Conservation (phyloP, 495 filamentous ascomycete genomes). For the Rhizodiscina lignyota region DNA sequence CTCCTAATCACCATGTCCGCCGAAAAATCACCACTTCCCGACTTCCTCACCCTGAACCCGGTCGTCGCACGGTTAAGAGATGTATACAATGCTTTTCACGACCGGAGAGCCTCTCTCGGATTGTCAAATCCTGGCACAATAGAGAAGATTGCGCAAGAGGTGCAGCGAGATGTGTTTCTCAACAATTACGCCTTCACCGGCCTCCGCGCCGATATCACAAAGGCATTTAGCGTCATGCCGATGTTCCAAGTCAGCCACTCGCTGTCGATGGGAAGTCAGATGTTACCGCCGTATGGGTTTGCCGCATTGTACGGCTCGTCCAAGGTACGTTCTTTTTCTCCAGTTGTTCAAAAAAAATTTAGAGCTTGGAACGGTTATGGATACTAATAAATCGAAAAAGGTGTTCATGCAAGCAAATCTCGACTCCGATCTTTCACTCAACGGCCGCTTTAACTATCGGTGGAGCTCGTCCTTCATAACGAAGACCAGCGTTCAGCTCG, state of each 20-base stretch:
- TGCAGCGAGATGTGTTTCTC: conserved; percentile 85
- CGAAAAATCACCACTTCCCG: too few species aligned
- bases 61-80: conserved; percentile 50
- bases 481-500: conserved; percentile 71
- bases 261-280: conserved; percentile 78
- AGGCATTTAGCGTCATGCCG: conserved; percentile 80
- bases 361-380: too few species aligned
- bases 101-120: conserved; percentile 71
- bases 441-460: conserved; percentile 76
- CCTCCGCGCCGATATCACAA: conserved; percentile 86
- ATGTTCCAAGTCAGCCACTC: conserved; percentile 96
- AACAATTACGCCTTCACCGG: conserved; percentile 92
- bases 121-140: conserved; percentile 83
- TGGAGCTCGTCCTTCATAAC: conserved; percentile 61
- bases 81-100: conserved; percentile 67
- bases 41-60: background rate
- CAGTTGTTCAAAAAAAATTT: too few species aligned
- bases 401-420: conserved; percentile 81
- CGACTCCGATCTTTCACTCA: conserved; percentile 73
- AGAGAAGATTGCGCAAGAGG: conserved; percentile 81
- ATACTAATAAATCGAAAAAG: background rate
- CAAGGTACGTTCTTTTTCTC: conserved; percentile 49
- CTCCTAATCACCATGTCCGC: too few species aligned
- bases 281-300: conserved; percentile 83
- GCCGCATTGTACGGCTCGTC: conserved; percentile 81